phyloP scores from a whole-genome alignment of 768 basidiomycete species.

The Cantharellus cinnabarinus region DNA sequence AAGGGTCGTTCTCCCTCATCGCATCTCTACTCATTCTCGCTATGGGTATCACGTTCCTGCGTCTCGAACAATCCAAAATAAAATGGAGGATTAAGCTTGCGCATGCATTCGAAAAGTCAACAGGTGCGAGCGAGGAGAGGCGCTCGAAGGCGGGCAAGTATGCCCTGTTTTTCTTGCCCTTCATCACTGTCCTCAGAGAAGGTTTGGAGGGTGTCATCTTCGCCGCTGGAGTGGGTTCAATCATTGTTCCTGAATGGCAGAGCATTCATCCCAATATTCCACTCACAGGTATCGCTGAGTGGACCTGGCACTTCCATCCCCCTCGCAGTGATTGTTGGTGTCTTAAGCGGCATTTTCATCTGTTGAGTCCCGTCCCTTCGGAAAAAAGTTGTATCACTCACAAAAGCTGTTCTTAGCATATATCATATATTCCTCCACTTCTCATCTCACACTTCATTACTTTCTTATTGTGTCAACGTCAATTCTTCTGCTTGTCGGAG shows the following conservation, averaged over 20 bases:
- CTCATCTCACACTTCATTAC: constrained; percentile 55
- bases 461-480: constrained; percentile 89
- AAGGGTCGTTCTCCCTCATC: constrained; percentile 38
- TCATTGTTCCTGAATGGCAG: neutral
- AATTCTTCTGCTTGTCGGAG: constrained; percentile 79
- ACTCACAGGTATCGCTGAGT: constrained; percentile 43
- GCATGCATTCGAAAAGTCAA: constrained; percentile 33
- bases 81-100: constrained; percentile 87
- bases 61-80: constrained; percentile 82
- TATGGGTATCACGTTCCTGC: constrained; percentile 90
- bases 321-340: constrained; percentile 70
- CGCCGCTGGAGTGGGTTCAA: constrained; percentile 49
- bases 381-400: neutral
- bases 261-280: neutral
- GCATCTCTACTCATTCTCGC: constrained; percentile 64
- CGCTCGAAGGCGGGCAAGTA: constrained; percentile 29
- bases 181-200: constrained; percentile 86
- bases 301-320: constrained; percentile 71
- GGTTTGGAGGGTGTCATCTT: constrained; percentile 87
- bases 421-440: constrained; percentile 63
- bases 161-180: constrained; percentile 73
- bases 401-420: constrained; percentile 12
- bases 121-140: constrained; percentile 5
- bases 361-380: neutral
- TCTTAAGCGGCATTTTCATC: constrained; percentile 39